Percentiles rank a stretch among this genome's conserved stretches.
Evolutionary conservation across 2,329 filamentous ascomycete species (phyloP).

Genomic region (Botrytis galanthina): DNA sequence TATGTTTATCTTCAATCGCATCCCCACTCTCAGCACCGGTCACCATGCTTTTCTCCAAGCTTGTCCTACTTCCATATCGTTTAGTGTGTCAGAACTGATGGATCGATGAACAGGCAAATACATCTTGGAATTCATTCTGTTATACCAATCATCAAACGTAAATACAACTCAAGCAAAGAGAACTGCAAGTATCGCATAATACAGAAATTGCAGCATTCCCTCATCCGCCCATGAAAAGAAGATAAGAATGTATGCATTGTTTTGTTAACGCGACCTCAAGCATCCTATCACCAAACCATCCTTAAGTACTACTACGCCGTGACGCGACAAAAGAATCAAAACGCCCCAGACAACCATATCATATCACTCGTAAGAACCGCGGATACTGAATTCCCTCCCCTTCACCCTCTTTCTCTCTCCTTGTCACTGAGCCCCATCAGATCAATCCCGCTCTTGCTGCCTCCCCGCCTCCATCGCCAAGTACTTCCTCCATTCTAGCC

Average conservation of each 20-base stretch:
- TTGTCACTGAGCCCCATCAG: background rate
- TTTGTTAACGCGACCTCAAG: background rate
- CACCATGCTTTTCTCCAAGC: background rate
- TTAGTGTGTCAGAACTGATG: background rate
- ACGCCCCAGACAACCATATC: background rate
- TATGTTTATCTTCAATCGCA: background rate
- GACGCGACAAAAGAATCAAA: background rate
- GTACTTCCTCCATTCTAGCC: constrained; percentile 55
- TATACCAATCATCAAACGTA: background rate
- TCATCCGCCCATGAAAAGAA: background rate
- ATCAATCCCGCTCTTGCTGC: constrained; percentile 56
- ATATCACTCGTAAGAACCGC: background rate
- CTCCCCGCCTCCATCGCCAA: constrained; percentile 58
- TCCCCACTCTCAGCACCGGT: background rate
- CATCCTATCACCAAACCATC: background rate
- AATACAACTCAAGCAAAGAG: background rate
- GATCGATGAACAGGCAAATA: background rate
- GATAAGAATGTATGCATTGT: background rate
- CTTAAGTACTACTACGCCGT: background rate
- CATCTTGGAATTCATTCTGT: background rate
- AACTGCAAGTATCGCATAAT: background rate
- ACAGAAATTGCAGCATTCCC: background rate
- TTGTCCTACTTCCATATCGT: background rate
- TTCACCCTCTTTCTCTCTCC: background rate
- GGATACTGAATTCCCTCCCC: background rate